Evolutionary conservation across 1,284 basidiomycete species (phyloP), one percentile per base, ranked within the genome.

Genomic region (Hypsizygus ulmarius): DNA sequence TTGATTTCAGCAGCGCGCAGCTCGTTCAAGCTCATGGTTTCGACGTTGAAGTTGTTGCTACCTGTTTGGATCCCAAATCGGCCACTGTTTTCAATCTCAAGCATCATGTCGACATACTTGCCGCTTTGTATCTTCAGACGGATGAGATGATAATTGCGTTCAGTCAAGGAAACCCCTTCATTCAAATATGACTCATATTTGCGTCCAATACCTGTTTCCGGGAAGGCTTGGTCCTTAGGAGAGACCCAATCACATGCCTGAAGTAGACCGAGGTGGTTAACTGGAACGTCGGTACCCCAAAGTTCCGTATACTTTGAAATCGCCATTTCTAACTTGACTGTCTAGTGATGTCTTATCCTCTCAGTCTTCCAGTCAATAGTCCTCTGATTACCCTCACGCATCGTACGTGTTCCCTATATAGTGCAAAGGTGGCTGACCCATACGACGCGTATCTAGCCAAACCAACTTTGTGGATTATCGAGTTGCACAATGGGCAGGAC

Each of bases 401-500:
- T 53, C 82, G 84, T 87, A 62, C 29, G 83, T 67, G 16, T 27
- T 48, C 15, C 25, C 36, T 19, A 14, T 11, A n/a, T 11, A 21
- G 10, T 39, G 21, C 28, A 25, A 42, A 18, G 19, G 21, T 42
- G 19, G n/a, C 21, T 14, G 29, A 37, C 33, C 35, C 39, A 39
- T 34, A 19, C 28, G 25, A 38, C 25, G 33, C n/a, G n/a, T 45
- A n/a, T 21, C 38, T 21, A 88, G 87, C 86, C 10, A 78, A 80
- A 51, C 61, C 75, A 3, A 67, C 69, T 6, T 54, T 86, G 16
- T 91, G 87, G 88, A 70, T 88, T 38, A 78, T 91, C 47, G 88
- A 91, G 61, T 63, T 91, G 51, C 87, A 88, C 60, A 86, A 88
- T 59, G 86, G 84, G 14, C 71, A 75, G 21, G 91, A 93, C 65